Conservation (phyloP, 2,329 filamentous ascomycete genomes). For the Colletotrichum musicola region DNA sequence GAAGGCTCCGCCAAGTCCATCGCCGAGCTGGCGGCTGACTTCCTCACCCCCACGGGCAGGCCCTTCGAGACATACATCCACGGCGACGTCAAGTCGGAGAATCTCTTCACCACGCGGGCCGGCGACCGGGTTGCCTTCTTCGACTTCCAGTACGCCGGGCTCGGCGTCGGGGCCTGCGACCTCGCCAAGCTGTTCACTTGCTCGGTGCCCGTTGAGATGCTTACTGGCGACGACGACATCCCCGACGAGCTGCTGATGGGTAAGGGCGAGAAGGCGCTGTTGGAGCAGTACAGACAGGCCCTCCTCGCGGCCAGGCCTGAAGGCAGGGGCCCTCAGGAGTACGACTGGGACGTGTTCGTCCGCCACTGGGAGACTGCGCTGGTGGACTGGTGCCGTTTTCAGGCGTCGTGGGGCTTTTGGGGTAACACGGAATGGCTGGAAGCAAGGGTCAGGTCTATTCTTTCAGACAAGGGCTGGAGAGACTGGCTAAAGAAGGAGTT, state of each 20-base stretch:
- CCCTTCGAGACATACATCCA: conserved; percentile 71
- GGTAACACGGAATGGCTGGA: conserved; percentile 71
- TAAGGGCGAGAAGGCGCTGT: conserved; percentile 61
- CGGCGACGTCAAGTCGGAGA: conserved; percentile 78
- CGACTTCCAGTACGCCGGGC: conserved; percentile 77
- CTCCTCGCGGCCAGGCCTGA: conserved; percentile 47
- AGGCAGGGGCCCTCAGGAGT: conserved; percentile 49
- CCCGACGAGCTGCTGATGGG: conserved; percentile 61
- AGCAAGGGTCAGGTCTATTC: conserved; percentile 63
- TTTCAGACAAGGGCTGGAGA: conserved; percentile 59
- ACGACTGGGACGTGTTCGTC: conserved; percentile 66
- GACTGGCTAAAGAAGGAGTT: conserved; percentile 54
- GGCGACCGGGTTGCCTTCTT: conserved; percentile 72
- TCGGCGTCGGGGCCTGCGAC: conserved; percentile 75
- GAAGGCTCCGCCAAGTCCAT: conserved; percentile 49
- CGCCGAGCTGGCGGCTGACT: conserved; percentile 65
- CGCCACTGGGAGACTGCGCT: conserved; percentile 76
- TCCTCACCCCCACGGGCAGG: conserved; percentile 61
- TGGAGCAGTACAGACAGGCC: conserved; percentile 61
- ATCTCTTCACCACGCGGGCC: conserved; percentile 67
- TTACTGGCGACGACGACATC: conserved; percentile 51
- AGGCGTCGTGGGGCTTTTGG: conserved; percentile 73
- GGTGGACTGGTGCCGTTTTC: conserved; percentile 75
- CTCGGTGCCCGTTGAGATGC: conserved; percentile 69
- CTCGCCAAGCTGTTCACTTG: conserved; percentile 77